phyloP scores from a whole-genome alignment of 2,329 filamentous ascomycete genomes.

The Ophiocordyceps camponoti-leonardi region DNA sequence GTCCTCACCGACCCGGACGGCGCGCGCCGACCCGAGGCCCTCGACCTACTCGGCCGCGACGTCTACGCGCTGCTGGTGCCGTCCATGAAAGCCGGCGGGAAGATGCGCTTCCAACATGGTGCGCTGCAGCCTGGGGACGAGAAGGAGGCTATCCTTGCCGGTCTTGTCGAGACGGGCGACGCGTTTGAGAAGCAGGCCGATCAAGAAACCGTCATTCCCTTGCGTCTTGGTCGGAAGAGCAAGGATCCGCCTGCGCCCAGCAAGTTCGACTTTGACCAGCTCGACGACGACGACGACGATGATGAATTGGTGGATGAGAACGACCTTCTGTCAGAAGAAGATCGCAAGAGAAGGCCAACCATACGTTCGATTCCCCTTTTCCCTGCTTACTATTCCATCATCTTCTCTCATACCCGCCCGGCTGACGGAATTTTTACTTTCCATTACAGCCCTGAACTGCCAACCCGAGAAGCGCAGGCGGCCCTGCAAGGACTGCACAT shows the following conservation, averaged over 20 bases:
- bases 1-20: slow-evolving; percentile 67
- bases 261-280: slow-evolving; percentile 38
- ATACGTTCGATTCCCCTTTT: slow-evolving; percentile 46
- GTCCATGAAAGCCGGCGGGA: slow-evolving; percentile 52
- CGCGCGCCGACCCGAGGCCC: slow-evolving; percentile 41
- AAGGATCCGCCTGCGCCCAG: slow-evolving; percentile 11
- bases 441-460: slow-evolving; percentile 55
- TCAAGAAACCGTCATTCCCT: slow-evolving; percentile 37
- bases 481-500: slow-evolving; percentile 96
- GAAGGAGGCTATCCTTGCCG: slow-evolving; percentile 72
- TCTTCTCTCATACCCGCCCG: neutral
- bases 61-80: slow-evolving; percentile 54
- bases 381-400: too few species aligned
- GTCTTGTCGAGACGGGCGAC: slow-evolving; percentile 45
- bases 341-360: slow-evolving; percentile 59
- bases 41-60: slow-evolving; percentile 45
- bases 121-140: slow-evolving; percentile 32
- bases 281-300: slow-evolving; percentile 45
- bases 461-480: slow-evolving; percentile 79
- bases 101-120: slow-evolving; percentile 52
- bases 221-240: slow-evolving; percentile 23
- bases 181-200: slow-evolving; percentile 61
- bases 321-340: slow-evolving; percentile 67
- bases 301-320: slow-evolving; percentile 90
- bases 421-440: neutral